Percentiles rank a stretch among this genome's conserved stretches.
phyloP scores from a whole-genome alignment of 176 grass and related monocot genomes.

The Cenchrus purpureus region DNA sequence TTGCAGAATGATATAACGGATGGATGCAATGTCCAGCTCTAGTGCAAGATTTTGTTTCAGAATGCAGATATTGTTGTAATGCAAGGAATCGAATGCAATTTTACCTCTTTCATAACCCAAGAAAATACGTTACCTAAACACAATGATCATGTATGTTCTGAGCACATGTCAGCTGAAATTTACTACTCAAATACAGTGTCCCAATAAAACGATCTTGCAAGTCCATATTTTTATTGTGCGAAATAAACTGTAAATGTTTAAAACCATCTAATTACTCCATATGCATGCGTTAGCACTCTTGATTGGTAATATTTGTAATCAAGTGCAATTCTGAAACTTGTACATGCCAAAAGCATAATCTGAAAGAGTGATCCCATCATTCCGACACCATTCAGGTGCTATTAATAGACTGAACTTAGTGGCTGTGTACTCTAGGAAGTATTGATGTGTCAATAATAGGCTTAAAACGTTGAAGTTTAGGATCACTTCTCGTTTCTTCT shows the following conservation, averaged over 20 bases:
- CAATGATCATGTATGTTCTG: background rate
- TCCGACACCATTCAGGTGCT: background rate
- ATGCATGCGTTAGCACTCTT: background rate
- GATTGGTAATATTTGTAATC: conserved; percentile 1
- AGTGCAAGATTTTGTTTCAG: conserved; percentile 11
- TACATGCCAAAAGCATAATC: background rate
- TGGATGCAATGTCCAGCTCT: background rate
- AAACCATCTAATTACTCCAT: background rate
- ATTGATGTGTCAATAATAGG: background rate
- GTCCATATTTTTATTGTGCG: background rate
- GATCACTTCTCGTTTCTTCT: background rate
- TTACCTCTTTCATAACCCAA: background rate
- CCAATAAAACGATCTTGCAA: background rate
- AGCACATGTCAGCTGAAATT: background rate
- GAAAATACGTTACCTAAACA: background rate
- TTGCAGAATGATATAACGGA: background rate
- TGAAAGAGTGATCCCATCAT: background rate
- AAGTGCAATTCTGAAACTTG: background rate
- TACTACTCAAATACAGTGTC: background rate
- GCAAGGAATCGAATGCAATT: background rate
- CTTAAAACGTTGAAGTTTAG: background rate
- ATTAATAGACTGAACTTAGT: background rate
- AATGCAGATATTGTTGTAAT: background rate
- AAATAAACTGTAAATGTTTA: background rate
- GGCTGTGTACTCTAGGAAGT: background rate